phyloP scores from a whole-genome alignment of 2,329 filamentous ascomycete species.

The Neopestalotiopsis sp. region DNA sequence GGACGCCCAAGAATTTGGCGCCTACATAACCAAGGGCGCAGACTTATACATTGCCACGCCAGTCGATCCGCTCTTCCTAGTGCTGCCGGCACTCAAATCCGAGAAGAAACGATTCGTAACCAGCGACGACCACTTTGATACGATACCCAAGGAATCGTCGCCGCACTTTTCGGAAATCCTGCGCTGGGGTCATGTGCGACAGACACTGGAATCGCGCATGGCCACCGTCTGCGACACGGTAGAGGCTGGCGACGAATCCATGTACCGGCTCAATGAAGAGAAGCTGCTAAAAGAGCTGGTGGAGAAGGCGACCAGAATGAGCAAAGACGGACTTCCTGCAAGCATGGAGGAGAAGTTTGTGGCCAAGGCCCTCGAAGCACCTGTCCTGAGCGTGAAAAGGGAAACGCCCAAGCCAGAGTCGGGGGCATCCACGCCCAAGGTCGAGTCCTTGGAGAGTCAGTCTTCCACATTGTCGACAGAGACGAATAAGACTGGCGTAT shows the following conservation, averaged over 20 bases:
- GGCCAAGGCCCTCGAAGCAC: constrained; percentile 74
- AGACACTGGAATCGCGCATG: constrained; percentile 69
- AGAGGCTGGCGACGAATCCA: constrained; percentile 80
- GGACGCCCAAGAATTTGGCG: constrained; percentile 32
- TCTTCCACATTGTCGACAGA: constrained; percentile 44
- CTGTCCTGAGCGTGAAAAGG: constrained; percentile 71
- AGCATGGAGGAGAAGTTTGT: constrained; percentile 91
- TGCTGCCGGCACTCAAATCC: constrained; percentile 73
- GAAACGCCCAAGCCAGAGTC: constrained; percentile 43
- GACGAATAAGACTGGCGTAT: constrained; percentile 40
- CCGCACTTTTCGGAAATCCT: constrained; percentile 66
- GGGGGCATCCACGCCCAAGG: constrained; percentile 32
- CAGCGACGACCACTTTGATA: constrained; percentile 75
- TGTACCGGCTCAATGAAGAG: constrained; percentile 79
- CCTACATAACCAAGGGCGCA: constrained; percentile 65
- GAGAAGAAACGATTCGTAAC: constrained; percentile 70
- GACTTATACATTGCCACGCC: constrained; percentile 85
- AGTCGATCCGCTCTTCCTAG: constrained; percentile 83
- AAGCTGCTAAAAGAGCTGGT: constrained; percentile 73
- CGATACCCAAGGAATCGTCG: constrained; percentile 57
- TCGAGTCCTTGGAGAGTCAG: constrained; percentile 47
- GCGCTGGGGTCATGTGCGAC: constrained; percentile 50
- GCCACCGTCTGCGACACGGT: constrained; percentile 78
- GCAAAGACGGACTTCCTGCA: constrained; percentile 67
- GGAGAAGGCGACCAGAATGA: constrained; percentile 74